Evolutionary conservation across 495 filamentous ascomycete species (phyloP).

Genomic region (Parmelia sp.): DNA sequence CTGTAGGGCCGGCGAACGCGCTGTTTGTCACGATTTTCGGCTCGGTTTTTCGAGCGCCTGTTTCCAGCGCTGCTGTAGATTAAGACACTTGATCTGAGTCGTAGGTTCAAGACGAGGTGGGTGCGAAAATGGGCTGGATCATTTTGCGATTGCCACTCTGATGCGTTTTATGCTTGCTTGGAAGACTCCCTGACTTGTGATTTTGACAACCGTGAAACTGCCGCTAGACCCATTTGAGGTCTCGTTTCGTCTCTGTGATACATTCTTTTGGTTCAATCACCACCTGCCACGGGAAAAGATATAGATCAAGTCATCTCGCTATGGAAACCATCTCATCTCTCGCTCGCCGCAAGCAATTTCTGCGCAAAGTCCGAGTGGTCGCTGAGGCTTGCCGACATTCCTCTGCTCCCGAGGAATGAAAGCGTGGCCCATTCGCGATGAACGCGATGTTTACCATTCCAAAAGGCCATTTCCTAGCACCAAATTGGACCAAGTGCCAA

Average conservation of each 20-base stretch:
- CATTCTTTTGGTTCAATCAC: neutral
- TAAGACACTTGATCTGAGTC: no score
- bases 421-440: neutral
- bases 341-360: neutral
- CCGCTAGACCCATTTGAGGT: no score
- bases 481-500: neutral
- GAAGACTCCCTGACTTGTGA: no score
- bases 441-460: slow-evolving; percentile 1
- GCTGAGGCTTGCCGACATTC: neutral
- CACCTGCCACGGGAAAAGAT: neutral
- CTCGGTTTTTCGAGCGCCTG: neutral
- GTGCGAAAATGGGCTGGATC: no score
- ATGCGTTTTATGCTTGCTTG: no score
- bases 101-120: no score
- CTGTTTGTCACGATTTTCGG: neutral
- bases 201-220: no score
- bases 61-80: neutral
- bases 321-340: neutral
- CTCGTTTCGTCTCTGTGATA: neutral
- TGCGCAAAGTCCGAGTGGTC: neutral
- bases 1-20: neutral
- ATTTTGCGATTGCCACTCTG: no score
- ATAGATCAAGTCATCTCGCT: neutral
- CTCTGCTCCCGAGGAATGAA: neutral
- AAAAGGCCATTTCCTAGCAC: neutral